Conservation (phyloP, 192 early-diverging fungal species). For the Spinellus fusiger region DNA sequence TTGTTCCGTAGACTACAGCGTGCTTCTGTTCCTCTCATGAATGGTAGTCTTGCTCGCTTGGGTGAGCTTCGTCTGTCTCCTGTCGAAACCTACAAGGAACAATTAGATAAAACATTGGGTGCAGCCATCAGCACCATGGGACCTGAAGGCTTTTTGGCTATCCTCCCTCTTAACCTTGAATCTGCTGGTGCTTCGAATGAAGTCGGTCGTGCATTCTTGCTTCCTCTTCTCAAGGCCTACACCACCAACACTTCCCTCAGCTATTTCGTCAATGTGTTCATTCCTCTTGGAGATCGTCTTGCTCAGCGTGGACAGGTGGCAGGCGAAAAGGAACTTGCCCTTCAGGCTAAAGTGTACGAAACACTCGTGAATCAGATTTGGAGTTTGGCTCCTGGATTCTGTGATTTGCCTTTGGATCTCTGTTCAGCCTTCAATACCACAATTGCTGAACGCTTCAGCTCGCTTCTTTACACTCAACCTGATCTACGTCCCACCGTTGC, state of each 20-base stretch:
- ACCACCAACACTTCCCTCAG: conserved; percentile 66
- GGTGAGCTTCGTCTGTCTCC: conserved; percentile 78
- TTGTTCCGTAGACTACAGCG: conserved; percentile 72
- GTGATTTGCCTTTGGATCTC: conserved; percentile 78
- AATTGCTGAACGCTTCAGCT: conserved; percentile 69
- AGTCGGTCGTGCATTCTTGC: conserved; percentile 84
- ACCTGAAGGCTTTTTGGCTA: conserved; percentile 64
- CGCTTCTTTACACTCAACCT: conserved; percentile 66
- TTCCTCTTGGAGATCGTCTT: conserved; percentile 78
- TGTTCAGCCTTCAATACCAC: conserved; percentile 46
- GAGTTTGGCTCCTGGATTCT: conserved; percentile 80
- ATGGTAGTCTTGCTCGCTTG: conserved; percentile 52
- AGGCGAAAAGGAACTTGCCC: conserved; percentile 47
- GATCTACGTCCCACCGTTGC: conserved; percentile 76
- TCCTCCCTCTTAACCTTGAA: conserved; percentile 84
- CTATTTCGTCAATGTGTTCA: conserved; percentile 63
- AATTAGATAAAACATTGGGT: conserved; percentile 76
- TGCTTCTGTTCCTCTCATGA: conserved; percentile 51
- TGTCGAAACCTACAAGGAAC: conserved; percentile 78
- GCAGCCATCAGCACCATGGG: conserved; percentile 78
- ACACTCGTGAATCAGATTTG: conserved; percentile 87
- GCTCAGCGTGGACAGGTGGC: conserved; percentile 56
- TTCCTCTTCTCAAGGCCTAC: conserved; percentile 74
- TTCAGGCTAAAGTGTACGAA: conserved; percentile 85
- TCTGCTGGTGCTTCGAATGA: conserved; percentile 37